A percentile compares a stretch with the other conserved stretches of the same genome.
These are phyloP conservation scores for Fusarium xylarioides DNA, from an alignment of 2,329 filamentous ascomycete genomes.

Conservation along the genomic window DNA sequence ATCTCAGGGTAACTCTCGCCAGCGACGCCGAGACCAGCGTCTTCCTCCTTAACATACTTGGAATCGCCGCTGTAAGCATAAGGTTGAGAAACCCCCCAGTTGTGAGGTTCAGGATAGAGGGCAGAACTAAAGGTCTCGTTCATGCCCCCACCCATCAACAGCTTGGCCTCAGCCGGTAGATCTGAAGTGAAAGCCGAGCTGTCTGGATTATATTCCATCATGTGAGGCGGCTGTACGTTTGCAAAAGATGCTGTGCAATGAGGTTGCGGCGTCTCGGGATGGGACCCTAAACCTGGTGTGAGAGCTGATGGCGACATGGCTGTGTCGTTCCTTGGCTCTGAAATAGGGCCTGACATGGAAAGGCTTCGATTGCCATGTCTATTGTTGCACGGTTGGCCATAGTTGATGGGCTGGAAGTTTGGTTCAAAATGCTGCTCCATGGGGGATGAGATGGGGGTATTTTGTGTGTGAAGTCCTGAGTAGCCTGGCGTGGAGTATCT, in stretches of 20 bases:
- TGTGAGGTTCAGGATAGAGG: conserved; percentile 18
- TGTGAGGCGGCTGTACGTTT: conserved; percentile 28
- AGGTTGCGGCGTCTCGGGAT: conserved; percentile 34
- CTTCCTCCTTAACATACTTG: conserved; percentile 26
- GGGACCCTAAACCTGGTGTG: conserved; percentile 42
- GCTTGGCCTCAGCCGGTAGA: conserved; percentile 54
- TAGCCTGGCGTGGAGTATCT: conserved; percentile 34
- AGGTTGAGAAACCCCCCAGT: conserved; percentile 1
- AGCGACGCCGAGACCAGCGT: not conserved
- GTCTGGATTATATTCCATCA: conserved; percentile 31
- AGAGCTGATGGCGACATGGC: conserved; percentile 41
- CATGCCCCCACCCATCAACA: conserved; percentile 45
- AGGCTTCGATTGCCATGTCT: conserved; percentile 25
- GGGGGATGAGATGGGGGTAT: conserved; percentile 22
- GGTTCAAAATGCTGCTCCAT: conserved; percentile 29
- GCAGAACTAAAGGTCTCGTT: conserved; percentile 10
- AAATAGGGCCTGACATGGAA: conserved; percentile 32
- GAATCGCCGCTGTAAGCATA: conserved; percentile 9
- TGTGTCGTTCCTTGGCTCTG: conserved; percentile 20
- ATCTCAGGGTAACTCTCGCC: conserved; percentile 24
- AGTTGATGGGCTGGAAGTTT: conserved; percentile 40
- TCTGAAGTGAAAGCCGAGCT: conserved; percentile 54
- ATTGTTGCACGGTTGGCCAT: conserved; percentile 12
- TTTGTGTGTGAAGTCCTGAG: conserved; percentile 14
- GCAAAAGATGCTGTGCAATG: conserved; percentile 31